Evolutionary conservation across 768 basidiomycete species (phyloP), one percentile per base, ranked within the genome.

Genomic region (Trametes cubensis): DNA sequence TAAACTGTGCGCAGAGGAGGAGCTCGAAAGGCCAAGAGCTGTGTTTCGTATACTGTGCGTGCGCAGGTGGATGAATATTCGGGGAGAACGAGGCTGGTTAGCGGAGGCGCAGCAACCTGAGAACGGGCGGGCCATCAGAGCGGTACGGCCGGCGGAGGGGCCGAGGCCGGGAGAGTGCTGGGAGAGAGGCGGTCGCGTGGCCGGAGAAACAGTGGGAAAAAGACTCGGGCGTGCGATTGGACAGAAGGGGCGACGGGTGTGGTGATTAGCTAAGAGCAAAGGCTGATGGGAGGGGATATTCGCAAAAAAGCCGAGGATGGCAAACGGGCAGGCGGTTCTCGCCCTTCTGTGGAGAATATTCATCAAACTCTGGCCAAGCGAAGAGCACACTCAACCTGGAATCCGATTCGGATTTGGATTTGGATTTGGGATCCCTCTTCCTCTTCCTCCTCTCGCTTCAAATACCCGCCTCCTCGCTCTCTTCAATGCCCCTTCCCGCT

Each of bases 341-440:
- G 56, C 34, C 46, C 18, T 56, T 51, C 41, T 51, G 28, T 38
- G 47, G 26, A 23, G 54, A 62, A 57, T 54, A 53, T 40, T 39
- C 59, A 60, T 60, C 58, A 61, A 58, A 55, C 55, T 44, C 44
- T 52, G 54, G 55, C 55, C 55, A 57, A 62, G 61, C 47, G 38
- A 44, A 38, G 17, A 45, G 39, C 17, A 42, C n/a, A n/a, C n/a
- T n/a, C n/a, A n/a, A n/a, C n/a, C n/a, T n/a, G n/a, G n/a, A n/a
- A n/a, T n/a, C n/a, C n/a, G n/a, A n/a, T n/a, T n/a, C n/a, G 45
- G 30, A 25, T 14, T 49, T 28, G 6, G 28, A 28, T 7, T 28
- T 28, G 28, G 28, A 20, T 25, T 40, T 42, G 49, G 21, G 45
- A 52, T 58, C 42, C 57, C 62, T 52, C 40, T 58, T 63, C 57